phyloP scores from a whole-genome alignment of 2,329 filamentous ascomycete genomes.

The Aspergillus japonicus region DNA sequence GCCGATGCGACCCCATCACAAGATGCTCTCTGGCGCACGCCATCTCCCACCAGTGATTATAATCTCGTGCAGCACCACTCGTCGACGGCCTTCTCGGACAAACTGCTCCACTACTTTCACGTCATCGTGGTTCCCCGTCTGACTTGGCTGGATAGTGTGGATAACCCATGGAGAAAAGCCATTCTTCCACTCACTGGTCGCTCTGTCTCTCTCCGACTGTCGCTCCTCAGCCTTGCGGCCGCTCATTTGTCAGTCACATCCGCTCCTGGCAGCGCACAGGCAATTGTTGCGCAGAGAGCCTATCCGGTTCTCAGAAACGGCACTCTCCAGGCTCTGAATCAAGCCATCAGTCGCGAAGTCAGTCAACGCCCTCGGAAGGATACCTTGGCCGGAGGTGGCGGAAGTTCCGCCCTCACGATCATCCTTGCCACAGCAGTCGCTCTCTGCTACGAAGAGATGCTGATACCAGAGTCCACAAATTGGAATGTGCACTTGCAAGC shows the following conservation, averaged over 20 bases:
- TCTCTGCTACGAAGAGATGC: slow-evolving; percentile 19
- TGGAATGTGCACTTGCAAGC: slow-evolving; percentile 19
- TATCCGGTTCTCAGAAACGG: slow-evolving; percentile 3
- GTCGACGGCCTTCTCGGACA: slow-evolving; percentile 8
- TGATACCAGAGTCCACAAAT: slow-evolving; percentile 16
- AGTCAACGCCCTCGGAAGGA: background rate
- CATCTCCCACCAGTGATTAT: background rate
- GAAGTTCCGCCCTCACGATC: background rate
- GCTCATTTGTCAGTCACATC: slow-evolving; percentile 18
- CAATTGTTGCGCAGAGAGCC: background rate
- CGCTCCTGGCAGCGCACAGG: background rate
- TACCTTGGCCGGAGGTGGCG: background rate
- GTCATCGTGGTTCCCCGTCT: slow-evolving; percentile 20
- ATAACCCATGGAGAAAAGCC: slow-evolving; percentile 26
- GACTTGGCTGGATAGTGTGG: slow-evolving; percentile 25
- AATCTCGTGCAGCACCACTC: background rate
- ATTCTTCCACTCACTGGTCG: slow-evolving; percentile 22
- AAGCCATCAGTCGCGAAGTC: slow-evolving; percentile 12
- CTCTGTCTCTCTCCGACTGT: slow-evolving; percentile 21
- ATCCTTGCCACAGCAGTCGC: slow-evolving; percentile 18
- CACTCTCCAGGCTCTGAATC: slow-evolving; percentile 7
- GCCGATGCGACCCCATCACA: background rate
- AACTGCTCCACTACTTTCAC: slow-evolving; percentile 24
- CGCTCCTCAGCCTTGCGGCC: slow-evolving; percentile 22
- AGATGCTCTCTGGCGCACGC: background rate